Percentiles rank a stretch among this genome's conserved stretches.
Conservation (phyloP, 2,329 filamentous ascomycete species). For the Colletotrichum incanum region DNA sequence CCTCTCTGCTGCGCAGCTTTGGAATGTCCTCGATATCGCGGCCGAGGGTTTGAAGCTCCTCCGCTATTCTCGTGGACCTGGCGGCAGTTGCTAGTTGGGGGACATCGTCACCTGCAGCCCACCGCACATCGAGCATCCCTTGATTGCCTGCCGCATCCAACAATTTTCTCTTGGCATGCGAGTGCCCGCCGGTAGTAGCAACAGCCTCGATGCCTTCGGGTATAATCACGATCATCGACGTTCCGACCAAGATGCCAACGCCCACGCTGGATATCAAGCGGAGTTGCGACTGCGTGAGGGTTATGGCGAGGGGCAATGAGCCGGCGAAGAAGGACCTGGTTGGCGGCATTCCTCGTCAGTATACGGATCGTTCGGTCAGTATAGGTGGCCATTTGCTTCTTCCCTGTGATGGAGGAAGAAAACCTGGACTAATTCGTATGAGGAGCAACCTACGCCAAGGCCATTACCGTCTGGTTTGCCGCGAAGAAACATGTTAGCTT, state of each 20-base stretch:
- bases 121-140: constrained; percentile 21
- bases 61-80: not conserved
- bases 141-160: constrained; percentile 3
- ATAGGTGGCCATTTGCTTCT: constrained; percentile 12
- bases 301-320: constrained; percentile 90
- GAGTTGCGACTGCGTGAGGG: constrained; percentile 87
- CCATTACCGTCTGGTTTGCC: constrained; percentile 67
- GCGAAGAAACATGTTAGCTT: constrained; percentile 24
- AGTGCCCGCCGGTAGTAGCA: constrained; percentile 68
- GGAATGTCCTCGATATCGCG: not conserved
- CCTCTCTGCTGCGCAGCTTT: constrained; percentile 27
- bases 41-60: constrained; percentile 4
- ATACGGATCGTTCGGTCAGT: constrained; percentile 24
- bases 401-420: not conserved
- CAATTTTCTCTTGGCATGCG: constrained; percentile 33
- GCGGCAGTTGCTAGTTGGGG: constrained; percentile 17
- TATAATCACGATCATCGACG: constrained; percentile 96
- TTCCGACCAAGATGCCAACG: constrained; percentile 94
- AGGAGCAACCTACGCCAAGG: constrained; percentile 65
- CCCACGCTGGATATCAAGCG: constrained; percentile 93
- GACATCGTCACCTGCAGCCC: constrained; percentile 22
- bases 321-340: constrained; percentile 92
- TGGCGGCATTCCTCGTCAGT: constrained; percentile 23
- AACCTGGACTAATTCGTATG: constrained; percentile 34
- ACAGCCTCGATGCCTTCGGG: constrained; percentile 96